These are phyloP conservation scores for Gossypioides kirkii DNA, from an alignment of 345 rosid species.

Conservation along the genomic window DNA sequence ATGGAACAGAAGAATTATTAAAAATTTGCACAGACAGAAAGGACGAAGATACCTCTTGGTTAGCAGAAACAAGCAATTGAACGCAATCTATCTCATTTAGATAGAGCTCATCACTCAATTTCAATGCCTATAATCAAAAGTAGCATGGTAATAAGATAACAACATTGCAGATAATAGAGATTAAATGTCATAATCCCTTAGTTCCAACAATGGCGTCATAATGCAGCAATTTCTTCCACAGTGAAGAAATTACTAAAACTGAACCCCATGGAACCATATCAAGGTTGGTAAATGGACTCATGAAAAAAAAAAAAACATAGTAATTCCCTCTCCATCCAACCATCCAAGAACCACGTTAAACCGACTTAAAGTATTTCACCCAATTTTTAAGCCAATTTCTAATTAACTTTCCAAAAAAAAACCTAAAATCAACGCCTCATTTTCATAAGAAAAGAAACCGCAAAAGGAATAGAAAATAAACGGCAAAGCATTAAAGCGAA, in stretches of 20 bases:
- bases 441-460: neutral
- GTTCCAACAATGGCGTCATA: neutral
- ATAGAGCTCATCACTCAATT: slow-evolving; percentile 84
- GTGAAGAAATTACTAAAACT: neutral
- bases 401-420: neutral
- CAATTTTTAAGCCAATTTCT: neutral
- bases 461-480: neutral
- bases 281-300: neutral
- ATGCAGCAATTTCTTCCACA: neutral
- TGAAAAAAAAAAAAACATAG: neutral
- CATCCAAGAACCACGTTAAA: neutral
- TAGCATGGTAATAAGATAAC: neutral
- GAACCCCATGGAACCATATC: neutral
- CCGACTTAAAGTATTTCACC: neutral
- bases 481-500: neutral
- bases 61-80: slow-evolving; percentile 75
- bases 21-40: slow-evolving; percentile 18
- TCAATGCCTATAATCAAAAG: slow-evolving; percentile 49
- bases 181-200: neutral
- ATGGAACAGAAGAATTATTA: neutral
- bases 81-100: slow-evolving; percentile 88
- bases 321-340: neutral
- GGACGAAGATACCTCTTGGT: slow-evolving; percentile 66
- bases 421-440: neutral
- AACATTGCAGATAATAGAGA: neutral